Base-by-base conservation (phyloP, 1,284 basidiomycete species). In the Veloboletus limbatus region DNA sequence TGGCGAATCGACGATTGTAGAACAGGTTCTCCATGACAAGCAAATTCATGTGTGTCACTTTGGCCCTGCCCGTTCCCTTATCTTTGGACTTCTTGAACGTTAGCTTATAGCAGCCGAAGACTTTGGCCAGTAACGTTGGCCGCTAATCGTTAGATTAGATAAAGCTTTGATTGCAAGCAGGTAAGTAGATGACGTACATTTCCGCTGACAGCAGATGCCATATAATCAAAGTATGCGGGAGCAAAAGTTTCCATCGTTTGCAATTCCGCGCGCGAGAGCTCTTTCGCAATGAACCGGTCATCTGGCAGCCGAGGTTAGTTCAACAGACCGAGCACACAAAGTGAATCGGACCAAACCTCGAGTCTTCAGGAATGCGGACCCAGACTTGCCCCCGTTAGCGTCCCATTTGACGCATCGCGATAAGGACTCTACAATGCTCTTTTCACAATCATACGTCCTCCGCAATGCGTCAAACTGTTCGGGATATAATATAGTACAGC, bases 21-120 rank as follows among this genome's bases (percentile, higher is more conserved):
- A 97, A 96, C 11, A 99, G 75, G 60, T 99, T 99, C 69, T 99
- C 92, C 92, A 98, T 98, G 45, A 99, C 92, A 34, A 98, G 73
- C 21, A 98, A 76, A 62, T 98, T 97, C 87, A 98, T 93, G 60
- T 94, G 85, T 18, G 90, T 89, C 8, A 84, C 79, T 64, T 91
- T 91, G 3, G 85, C 79, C 60, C 80, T 86, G 38, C 73, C 78
- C 3, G 75, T 58, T 11, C 73, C 73, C 49, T 72, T 78, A 52
- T 85, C 84, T 54, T 81, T 84, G 0, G 82, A 82, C 65, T 95
- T 96, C 56, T 83, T 83, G 71, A 94, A 95, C 2, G 92, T 93
- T 52, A 99, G 80, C 60, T 97, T 95, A 70, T 92, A 99, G 62
- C 95, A 96, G 1, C 97, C 97, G 56, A 98, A 97, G 47, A 98